Evolutionary conservation across 495 filamentous ascomycete genomes (phyloP), one percentile per base, ranked within the genome.

Genomic region (Cryomyces minteri): DNA sequence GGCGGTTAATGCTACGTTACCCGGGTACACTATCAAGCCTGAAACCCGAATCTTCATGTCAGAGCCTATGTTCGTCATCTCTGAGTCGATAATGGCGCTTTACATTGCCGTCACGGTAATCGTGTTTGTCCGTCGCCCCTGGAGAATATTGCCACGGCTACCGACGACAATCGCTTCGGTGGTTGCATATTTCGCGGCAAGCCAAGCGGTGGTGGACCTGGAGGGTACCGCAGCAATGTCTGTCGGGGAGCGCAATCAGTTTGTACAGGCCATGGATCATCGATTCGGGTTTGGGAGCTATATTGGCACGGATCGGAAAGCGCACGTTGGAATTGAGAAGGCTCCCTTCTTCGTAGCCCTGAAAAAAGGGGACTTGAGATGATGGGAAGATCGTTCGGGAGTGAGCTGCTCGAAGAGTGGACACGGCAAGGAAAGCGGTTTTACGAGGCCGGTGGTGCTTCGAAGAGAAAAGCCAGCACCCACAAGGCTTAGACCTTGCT

Each of bases 251-350:
- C 41, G 45, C 1, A 18, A 10, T 9, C 5, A 44, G 34, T 39
- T 32, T 37, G 29, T 51, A 12, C 32, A 54, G 6, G 12, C 28
- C 11, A 18, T 52, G 5, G 50, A 44, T n/a, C 37, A 45, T 6
- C 55, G 47, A 2, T 68, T 65, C 46, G 62, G 58, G 9, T 70
- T 60, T 53, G 68, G 67, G 0, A 50, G 52, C 6, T 69, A 57
- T 40, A 45, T 68, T 6, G 68, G 67, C 1, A 56, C 48, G 0
- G 67, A 71, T 52, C 59, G 65, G 0, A 58, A 55, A 33, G 54
- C 54, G 0, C 63, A 68, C 48, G 44, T 67, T 8, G 68, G 68
- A 0, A 63, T 69, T 45, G 67, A 71, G 48, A 56, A 54, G 34
- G 46, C 56, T 36, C 53, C 60, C 0, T 58, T 58, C 34, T 37